Evolutionary conservation across 2,329 filamentous ascomycete species (phyloP), one percentile per base, ranked within the genome.

Genomic region (Epichloe aotearoae): DNA sequence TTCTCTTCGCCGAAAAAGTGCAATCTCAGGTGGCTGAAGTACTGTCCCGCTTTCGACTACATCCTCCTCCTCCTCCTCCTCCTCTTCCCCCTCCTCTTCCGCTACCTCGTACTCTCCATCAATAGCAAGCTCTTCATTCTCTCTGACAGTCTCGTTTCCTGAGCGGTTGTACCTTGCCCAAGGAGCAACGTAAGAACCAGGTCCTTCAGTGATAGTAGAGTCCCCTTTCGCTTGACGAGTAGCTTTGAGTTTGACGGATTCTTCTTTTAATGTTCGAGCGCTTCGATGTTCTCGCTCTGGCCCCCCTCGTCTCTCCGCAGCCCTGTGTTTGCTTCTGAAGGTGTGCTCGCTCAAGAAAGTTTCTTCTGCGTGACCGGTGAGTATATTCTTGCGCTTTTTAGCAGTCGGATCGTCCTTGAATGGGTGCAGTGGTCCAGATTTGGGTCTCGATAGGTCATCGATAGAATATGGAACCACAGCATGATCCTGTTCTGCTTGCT

Each of bases 271-370:
- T 12, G 82, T 67, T 19, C 64, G 61, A 26, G 73, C 73, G 17
- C 71, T 75, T 58, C 78, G 73, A 54, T 74, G 73, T 59, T 83
- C 77, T 50, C 76, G 67, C 57, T 75, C 73, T 0, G 77, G 77
- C 68, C 55, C 79, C 56, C 68, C 83, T 64, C 60, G 80, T 55
- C 84, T 77, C 64, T 91, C 84, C 53, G 93, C 79, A 2, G 88
- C 89, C 52, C 88, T 84, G 64, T 96, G 90, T 56, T 93, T 89
- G 61, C 80, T 80, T 58, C 88, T 82, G 65, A 98, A 98, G 1
- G 87, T 89, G 56, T 91, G 81, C 62, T 97, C 93, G 66, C 88
- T 95, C 56, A 98, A 81, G 58, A 80, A 86, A 0, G 86, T 89
- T 67, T 98, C 91, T 58, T 93, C 79, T 2, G 93, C 93, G 60